Conservation (phyloP, 345 rosid species). For the Eucalyptus grandis region DNA sequence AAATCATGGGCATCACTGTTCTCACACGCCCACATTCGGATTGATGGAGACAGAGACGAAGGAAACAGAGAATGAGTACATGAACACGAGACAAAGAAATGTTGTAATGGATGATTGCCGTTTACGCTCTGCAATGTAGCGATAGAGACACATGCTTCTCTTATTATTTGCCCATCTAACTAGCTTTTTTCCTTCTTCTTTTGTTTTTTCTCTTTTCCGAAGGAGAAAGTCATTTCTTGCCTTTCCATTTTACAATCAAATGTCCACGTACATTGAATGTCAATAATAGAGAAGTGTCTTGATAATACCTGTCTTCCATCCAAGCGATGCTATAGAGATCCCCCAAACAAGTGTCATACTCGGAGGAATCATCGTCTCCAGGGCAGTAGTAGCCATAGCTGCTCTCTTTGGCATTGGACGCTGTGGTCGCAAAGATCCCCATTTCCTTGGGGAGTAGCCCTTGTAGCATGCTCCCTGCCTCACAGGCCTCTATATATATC, state of each 20-base stretch:
- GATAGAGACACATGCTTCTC: background rate
- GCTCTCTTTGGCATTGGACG: conserved; percentile 36
- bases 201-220: background rate
- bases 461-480: conserved; percentile 56
- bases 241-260: background rate
- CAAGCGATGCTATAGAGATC: conserved; percentile 66
- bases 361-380: background rate
- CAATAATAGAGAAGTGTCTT: background rate
- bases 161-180: background rate
- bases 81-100: background rate
- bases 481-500: conserved; percentile 60
- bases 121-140: background rate
- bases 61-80: background rate
- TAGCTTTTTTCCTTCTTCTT: no score
- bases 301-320: conserved; percentile 65
- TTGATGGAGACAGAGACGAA: background rate
- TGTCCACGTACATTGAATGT: background rate
- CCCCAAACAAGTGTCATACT: conserved; percentile 44
- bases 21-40: background rate
- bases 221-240: background rate
- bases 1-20: conserved; percentile 45
- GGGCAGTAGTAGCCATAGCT: conserved; percentile 50
- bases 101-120: background rate
- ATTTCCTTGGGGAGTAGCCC: conserved; percentile 29
- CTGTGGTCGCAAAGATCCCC: conserved; percentile 44